Evolutionary conservation across 345 rosid species (phyloP), one percentile per base, ranked within the genome.

Genomic region (Acer negundo): DNA sequence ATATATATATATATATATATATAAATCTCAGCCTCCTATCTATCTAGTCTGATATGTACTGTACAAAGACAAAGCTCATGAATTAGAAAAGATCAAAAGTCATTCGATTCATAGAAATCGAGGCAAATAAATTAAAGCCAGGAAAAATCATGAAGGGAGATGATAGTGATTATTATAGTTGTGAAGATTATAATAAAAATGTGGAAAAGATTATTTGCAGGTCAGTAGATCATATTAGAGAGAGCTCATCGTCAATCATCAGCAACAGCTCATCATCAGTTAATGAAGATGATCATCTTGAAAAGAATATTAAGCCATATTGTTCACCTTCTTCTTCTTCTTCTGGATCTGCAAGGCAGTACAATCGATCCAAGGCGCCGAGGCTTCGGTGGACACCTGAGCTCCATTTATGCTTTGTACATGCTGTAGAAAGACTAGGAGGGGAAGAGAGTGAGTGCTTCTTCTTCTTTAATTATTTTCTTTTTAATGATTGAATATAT

Each of bases 351-450:
- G 89, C 89, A 22, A 79, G 98, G 82, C 90, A 84, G 42, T 90
- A 92, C 78, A 83, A 78, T 66, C 90, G 97, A 40, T 92, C 95
- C 10, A 90, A 86, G 90, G 80, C 85, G 79, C 91, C 95, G 0
- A 84, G 97, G 81, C 87, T 92, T 23, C 84, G 95, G 74, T 92
- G 97, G 97, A 88, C 95, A 40, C 91, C 95, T 10, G 97, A 90
- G 84, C 97, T 92, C 62, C 97, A 92, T 87, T 87, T 89, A 74
- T 82, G 93, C 85, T 92, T 92, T 87, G 80, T 87, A 86, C 91
- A 87, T 78, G 95, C 97, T 16, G 89, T 92, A 44, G 90, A 90
- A 83, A 90, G 87, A 70, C 77, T 92, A 67, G 97, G 97, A 79
- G 95, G 97, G n/a, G 88, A 88, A 87, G 97, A 89, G 5, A 88